These are phyloP conservation scores for Trichoderma gracile DNA, from an alignment of 2,329 filamentous ascomycete genomes.

Conservation along the genomic window DNA sequence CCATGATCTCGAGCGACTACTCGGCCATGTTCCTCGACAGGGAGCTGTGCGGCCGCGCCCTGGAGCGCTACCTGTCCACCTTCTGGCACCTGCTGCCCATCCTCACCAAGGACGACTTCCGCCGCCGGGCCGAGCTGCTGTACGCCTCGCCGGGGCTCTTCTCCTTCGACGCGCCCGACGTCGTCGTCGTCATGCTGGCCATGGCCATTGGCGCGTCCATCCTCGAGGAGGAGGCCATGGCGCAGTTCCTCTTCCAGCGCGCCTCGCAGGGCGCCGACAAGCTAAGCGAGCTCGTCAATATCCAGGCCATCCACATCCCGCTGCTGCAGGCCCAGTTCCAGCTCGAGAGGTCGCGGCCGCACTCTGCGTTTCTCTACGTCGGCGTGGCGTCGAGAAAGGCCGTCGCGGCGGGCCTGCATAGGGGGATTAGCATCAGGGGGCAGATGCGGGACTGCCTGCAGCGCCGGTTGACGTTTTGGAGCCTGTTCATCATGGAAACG, in stretches of 20 bases:
- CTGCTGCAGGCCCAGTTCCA: conserved; percentile 15
- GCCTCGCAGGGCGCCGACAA: conserved; percentile 15
- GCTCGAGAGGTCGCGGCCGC: conserved; percentile 14
- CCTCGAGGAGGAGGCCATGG: conserved; percentile 3
- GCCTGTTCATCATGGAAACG: conserved; percentile 16
- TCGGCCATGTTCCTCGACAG: conserved; percentile 12
- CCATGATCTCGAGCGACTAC: conserved; percentile 9
- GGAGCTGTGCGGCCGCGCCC: conserved; percentile 6
- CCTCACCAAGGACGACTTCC: conserved; percentile 15
- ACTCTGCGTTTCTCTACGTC: conserved; percentile 15
- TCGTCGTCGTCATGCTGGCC: conserved; percentile 18
- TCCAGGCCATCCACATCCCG: conserved; percentile 16
- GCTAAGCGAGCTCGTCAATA: conserved; percentile 9
- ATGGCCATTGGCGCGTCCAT: conserved; percentile 18
- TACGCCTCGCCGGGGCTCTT: conserved; percentile 13
- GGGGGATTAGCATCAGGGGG: conserved; percentile 15
- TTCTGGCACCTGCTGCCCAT: conserved; percentile 21
- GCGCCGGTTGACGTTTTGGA: conserved; percentile 7
- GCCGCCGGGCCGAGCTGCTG: conserved; percentile 12
- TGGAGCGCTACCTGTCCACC: conserved; percentile 10
- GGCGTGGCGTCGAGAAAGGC: conserved; percentile 14
- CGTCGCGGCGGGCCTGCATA: conserved; percentile 15
- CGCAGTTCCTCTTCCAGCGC: conserved; percentile 8
- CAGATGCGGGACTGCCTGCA: conserved; percentile 17
- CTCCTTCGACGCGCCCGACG: conserved; percentile 13